Evolutionary conservation across 164 flowering plant genomes (phyloP), one percentile per base, ranked within the genome.

Genomic region (Vitis rotundifolia): DNA sequence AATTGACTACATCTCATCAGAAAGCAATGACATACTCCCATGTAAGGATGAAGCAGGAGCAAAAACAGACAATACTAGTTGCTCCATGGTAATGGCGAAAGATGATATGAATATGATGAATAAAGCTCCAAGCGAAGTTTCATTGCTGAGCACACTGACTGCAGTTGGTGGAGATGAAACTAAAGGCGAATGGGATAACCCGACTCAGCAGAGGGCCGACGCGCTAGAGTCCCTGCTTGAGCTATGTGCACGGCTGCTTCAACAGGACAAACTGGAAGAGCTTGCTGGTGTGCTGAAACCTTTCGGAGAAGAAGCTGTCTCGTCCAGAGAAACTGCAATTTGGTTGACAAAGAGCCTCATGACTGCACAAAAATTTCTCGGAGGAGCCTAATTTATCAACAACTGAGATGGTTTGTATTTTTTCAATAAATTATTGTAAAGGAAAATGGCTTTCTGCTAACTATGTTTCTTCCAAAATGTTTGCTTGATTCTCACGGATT

Each of bases 161-260:
- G 78, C 76, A 1, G 29, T 68, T 9, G 67, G 63, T 51, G 68
- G 73, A 12, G 87, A 78, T 28, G 87, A 80, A 60, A 51, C 15
- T 53, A 77, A 68, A 70, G 63, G 59, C 4, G 83, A 80, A 1
- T 67, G 82, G 76, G 88, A 84, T 37, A 78, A 71, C 56, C 84
- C 81, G 4, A 71, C 79, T 61, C 89, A 78, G 66, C 88, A 87
- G 75, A 88, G 97, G 69, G 94, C 97, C 4, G 88, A 87, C 75
- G 99, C 98, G 19, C 74, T 95, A 11, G 98, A 95, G 77, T 86
- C 93, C 48, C 77, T 95, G 72, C 92, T 95, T 11, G 99, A 95
- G 84, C 72, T 93, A 49, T 95, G 97, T 72, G 99, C 99, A 18
- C 76, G 83, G 61, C 81, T 95, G 63, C 90, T 91, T 13, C 79